Conservation (phyloP, 2,329 filamentous ascomycete genomes). For the Coniosporium tulheliwenetii region DNA sequence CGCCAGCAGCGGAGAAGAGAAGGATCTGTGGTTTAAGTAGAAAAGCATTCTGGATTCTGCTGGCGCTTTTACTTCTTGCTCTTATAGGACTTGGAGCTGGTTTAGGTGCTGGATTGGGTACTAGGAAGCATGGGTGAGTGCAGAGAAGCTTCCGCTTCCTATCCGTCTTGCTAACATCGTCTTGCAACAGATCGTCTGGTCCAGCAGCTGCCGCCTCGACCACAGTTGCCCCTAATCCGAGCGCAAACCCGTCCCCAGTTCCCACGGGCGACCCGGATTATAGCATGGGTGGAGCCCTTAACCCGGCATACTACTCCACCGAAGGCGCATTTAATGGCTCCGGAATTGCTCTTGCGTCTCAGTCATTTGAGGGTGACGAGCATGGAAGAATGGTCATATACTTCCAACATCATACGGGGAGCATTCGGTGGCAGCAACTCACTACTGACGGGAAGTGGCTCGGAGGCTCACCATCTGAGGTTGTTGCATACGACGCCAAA, state of each 20-base stretch:
- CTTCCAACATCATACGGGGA: slow-evolving; percentile 27
- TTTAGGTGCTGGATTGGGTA: slow-evolving; percentile 20
- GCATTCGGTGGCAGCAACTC: slow-evolving; percentile 25
- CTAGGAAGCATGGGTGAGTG: slow-evolving; percentile 11
- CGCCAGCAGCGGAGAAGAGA: slow-evolving; percentile 2
- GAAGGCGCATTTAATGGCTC: slow-evolving; percentile 31
- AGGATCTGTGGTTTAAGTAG: slow-evolving; percentile 9
- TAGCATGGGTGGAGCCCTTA: slow-evolving; percentile 22
- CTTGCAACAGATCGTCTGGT: background rate
- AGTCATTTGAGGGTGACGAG: slow-evolving; percentile 22
- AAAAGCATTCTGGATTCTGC: slow-evolving; percentile 7
- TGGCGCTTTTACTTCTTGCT: slow-evolving; percentile 11
- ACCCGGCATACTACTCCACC: slow-evolving; percentile 20
- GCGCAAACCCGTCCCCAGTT: background rate
- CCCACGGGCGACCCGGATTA: slow-evolving; percentile 7
- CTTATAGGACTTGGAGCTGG: slow-evolving; percentile 18
- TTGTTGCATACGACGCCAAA: slow-evolving; percentile 26
- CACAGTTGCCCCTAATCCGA: background rate
- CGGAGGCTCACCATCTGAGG: slow-evolving; percentile 20
- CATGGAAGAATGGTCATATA: slow-evolving; percentile 25
- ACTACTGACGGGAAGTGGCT: slow-evolving; percentile 19
- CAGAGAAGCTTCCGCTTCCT: slow-evolving; percentile 1
- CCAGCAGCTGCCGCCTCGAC: too few relatives aligned
- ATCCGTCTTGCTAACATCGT: background rate
- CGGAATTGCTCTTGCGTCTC: slow-evolving; percentile 27